A percentile compares a stretch with the other conserved stretches of the same genome.
These are phyloP conservation scores for Sungouiella thailandica DNA, from an alignment of 805 yeast genomes.

Conservation along the genomic window DNA sequence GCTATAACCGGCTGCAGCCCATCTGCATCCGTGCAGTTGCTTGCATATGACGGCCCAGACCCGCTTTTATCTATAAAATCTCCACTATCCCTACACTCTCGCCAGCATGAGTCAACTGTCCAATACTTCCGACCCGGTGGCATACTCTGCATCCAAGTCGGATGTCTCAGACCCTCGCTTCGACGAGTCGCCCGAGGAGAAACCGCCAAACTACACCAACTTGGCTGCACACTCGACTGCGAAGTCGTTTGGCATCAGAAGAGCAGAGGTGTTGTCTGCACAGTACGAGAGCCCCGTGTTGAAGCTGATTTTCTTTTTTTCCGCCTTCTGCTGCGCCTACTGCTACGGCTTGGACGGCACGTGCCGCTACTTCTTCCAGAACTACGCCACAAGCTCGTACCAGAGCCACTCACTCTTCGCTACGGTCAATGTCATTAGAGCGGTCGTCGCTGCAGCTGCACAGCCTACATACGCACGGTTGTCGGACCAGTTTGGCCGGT, in stretches of 20 bases:
- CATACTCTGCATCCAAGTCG: too few relatives aligned
- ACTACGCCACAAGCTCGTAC: constrained; percentile 54
- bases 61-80: too few relatives aligned
- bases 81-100: too few relatives aligned
- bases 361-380: constrained; percentile 43
- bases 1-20: too few relatives aligned
- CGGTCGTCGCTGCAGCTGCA: constrained; percentile 62
- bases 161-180: too few relatives aligned
- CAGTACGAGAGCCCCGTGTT: constrained; percentile 27
- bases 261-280: constrained; percentile 49
- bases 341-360: constrained; percentile 56
- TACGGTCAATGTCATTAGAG: constrained; percentile 52
- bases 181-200: not conserved
- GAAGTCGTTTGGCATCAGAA: constrained; percentile 48
- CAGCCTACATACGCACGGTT: constrained; percentile 61
- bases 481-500: constrained; percentile 64
- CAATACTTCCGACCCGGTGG: too few relatives aligned
- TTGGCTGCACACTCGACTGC: constrained; percentile 6
- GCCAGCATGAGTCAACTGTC: too few relatives aligned
- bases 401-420: constrained; percentile 50
- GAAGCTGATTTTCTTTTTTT: constrained; percentile 40
- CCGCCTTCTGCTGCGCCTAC: constrained; percentile 52
- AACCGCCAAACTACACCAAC: not conserved
- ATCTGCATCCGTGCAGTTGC: too few relatives aligned
- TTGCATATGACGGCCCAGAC: too few relatives aligned